Base-by-base conservation (phyloP, 495 filamentous ascomycete species). In the Podospora pseudocomata region DNA sequence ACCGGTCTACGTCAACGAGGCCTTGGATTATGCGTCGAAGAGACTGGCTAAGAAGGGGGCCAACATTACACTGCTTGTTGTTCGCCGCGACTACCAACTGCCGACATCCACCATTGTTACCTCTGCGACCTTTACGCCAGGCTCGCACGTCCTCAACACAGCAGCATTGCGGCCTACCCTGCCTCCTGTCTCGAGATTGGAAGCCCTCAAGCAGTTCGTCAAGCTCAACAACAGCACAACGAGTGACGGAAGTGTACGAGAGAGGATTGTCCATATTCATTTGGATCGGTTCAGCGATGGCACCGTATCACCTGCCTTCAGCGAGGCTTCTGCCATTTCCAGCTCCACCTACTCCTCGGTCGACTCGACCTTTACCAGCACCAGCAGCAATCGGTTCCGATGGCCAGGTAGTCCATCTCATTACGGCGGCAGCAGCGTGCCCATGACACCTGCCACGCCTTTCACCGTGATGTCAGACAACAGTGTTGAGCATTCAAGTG, bases 21-120 rank as follows among this genome's bases (percentile, higher is more conserved):
- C 83, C 34, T 74, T 87, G 6, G 81, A 85, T 16, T 86, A 86
- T 68, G 77, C 80, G n/a, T 85, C 85, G 7, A 79, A 77, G 66
- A 72, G 80, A 55, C 77, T 87, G 13, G 78, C 79, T 27, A 78
- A 80, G 53, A 86, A 86, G 64, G 74, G 69, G 0, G 65, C 81
- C 7, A 77, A 82, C 66, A 72, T 86, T 26, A 84, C 82, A 15
- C 73, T 86, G 6, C 73, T 86, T 11, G 81, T 84, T 30, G 79
- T 86, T 44, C 76, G 81, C 61, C 78, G 81, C 54, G 84, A 86
- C 53, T 79, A 82, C 64, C 80, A 86, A 71, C 72, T 85, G 39
- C 82, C 80, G 7, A 81, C 80, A 11, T 69, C 71, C 32, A 72
- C 74, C 20, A 68, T 73, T 6, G 63, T 65, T 55, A 44, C 68